Evolutionary conservation across 768 basidiomycete genomes (phyloP), one percentile per base, ranked within the genome.

Genomic region (Mycena latifolia): DNA sequence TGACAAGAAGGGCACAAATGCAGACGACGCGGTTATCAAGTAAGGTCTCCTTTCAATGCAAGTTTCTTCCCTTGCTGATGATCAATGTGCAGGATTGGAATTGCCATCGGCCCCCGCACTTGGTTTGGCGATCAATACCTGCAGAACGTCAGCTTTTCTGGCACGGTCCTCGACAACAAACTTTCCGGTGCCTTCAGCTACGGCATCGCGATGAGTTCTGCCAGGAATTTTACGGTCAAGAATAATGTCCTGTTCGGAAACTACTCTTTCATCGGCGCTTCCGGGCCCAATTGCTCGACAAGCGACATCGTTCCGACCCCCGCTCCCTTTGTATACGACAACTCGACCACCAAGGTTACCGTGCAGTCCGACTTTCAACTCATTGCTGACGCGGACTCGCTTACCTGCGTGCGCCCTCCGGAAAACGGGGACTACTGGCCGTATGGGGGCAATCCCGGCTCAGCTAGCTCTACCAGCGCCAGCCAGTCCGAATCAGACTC

Each of bases 361-460:
- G 72, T 87, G 14, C 92, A 93, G 72, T 47, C 75, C 24, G 80
- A 85, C 67, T 92, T 93, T 64, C 72, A 80, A 69, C 66, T 75
- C 18, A 82, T 91, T 27, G 72, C 77, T 17, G 82, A 89, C 72
- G 89, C 83, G 12, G 80, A 90, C 66, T 81, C 81, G 29, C 75
- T 93, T 41, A 91, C 85, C 6, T 93, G 92, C 67, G 85, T 93
- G 57, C 68, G 86, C 15, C 90, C 92, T 29, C 91, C 92, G 1
- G 76, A 81, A 37, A 88, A 87, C 29, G 91, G 91, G 15, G 84
- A 88, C 74, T 91, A 83, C 71, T 93, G 92, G 92, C 92, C 92
- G 0, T 90, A 85, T 63, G 89, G 88, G 18, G 80, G 80, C 1
- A 85, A 86, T 56, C 88, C 87, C 20, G 41, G 50, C 9, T 29